A percentile compares a stretch with the other conserved stretches of the same genome.
Conservation (phyloP, 2,329 filamentous ascomycete genomes). For the Zasmidium angulare region DNA sequence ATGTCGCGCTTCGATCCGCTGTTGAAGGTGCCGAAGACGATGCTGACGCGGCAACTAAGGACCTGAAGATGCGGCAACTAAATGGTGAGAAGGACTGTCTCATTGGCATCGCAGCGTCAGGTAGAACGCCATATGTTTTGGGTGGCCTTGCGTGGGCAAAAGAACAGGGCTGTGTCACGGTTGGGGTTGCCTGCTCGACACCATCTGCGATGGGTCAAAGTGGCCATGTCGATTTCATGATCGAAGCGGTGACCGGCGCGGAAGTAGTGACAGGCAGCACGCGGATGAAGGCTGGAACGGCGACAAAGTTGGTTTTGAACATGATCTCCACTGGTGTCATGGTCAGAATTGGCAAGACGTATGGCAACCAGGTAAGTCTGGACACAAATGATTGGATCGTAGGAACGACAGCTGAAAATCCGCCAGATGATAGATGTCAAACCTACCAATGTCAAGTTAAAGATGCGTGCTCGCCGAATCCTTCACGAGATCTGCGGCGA, state of each 20-base stretch:
- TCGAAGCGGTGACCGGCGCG: not conserved
- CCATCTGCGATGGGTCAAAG: not conserved
- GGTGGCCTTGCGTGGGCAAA: not conserved
- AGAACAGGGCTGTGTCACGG: not conserved
- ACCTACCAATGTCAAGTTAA: not conserved
- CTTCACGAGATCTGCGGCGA: not conserved
- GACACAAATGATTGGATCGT: not conserved
- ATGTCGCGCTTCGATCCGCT: not conserved
- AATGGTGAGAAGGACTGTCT: not conserved
- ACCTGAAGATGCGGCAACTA: not conserved
- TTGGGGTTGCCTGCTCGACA: not conserved
- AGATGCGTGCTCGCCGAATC: not conserved
- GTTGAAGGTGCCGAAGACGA: not conserved
- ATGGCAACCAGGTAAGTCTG: not conserved
- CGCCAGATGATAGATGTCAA: not conserved
- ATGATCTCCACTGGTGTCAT: not conserved
- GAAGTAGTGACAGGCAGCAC: not conserved
- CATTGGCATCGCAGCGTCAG: not conserved
- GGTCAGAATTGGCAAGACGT: not conserved
- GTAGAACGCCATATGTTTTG: not conserved
- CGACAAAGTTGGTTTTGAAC: conserved; percentile 1
- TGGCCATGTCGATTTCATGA: not conserved
- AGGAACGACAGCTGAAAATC: too few relatives aligned
- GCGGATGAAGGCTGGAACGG: not conserved
- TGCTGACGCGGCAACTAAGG: not conserved